Base-by-base conservation (phyloP, 1,284 basidiomycete genomes). In the Fomitopsis palustris region DNA sequence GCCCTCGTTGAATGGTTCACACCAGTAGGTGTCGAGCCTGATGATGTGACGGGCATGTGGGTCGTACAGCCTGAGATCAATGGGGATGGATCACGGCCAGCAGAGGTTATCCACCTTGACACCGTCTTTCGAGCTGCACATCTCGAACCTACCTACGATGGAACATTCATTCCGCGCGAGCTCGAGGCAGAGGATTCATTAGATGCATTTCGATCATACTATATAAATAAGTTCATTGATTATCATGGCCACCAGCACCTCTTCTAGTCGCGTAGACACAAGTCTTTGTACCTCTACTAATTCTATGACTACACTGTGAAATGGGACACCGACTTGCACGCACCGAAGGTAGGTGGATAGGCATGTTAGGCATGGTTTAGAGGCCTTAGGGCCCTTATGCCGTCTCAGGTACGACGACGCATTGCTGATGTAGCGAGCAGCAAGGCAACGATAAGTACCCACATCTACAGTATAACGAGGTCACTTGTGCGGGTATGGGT, bases 1-100 rank as follows among this genome's bases (percentile, higher is more conserved):
- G 67, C 66, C 1, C 56, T 69, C 2, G 62, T 70, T 0, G 42
- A 62, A 7, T 69, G 67, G 68, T 70, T 60, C 38, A 17, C 19
- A 3, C 35, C 35, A 0, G 39, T 54, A 14, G 57, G 31, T 1
- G 58, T 63, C 16, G 53, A 53, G 16, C 62, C 67, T 1, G 62
- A 65, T 41, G 42, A 56, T 1, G 47, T 54, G 1, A 67, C 65
- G 0, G 67, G 67, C 0, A 61, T 69, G 59, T 69, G 65, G 64
- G 41, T 63, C 12, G 65, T 69, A 1, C 33, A 56, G 10, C 65
- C 66, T 17, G 65, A 65, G 9, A 21, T 53, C 7, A 17, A 53
- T 14, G 49, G 3, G 23, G 41, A 58, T 21, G 21, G 42, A 2
- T 9, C 25, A 8, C 58, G 19, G 2, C 39, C 38, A 7, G 56